A percentile compares a stretch with the other conserved stretches of the same genome.
Evolutionary conservation across 441 rosid genomes (phyloP).

Genomic region (Corymbia citriodora): DNA sequence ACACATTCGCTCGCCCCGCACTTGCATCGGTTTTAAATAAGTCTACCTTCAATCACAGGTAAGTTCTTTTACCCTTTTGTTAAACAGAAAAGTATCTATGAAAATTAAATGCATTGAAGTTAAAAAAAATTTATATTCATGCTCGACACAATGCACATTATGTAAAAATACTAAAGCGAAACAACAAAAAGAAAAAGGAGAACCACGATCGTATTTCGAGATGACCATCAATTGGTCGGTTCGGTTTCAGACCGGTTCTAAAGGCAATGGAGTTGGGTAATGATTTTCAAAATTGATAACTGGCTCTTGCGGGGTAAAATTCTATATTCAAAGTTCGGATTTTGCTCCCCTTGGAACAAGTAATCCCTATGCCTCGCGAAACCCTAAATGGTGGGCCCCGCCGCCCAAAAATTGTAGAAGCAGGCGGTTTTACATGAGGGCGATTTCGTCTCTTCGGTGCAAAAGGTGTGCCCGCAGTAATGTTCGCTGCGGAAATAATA

Average conservation of each 20-base stretch:
- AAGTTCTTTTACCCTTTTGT: too few relatives aligned
- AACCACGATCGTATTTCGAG: background rate
- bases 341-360: fast-evolving
- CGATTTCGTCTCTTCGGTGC: background rate
- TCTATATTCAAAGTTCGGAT: background rate
- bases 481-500: background rate
- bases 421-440: background rate
- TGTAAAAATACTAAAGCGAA: too few relatives aligned
- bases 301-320: fast-evolving
- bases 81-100: too few relatives aligned
- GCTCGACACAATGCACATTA: too few relatives aligned
- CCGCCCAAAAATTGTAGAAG: background rate
- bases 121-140: too few relatives aligned
- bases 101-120: too few relatives aligned
- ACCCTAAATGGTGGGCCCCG: background rate
- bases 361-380: background rate
- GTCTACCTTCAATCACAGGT: too few relatives aligned
- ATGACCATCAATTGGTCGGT: fast-evolving
- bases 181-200: background rate
- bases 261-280: background rate
- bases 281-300: background rate
- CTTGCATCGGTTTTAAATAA: too few relatives aligned
- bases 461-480: background rate
- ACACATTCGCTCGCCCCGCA: too few relatives aligned
- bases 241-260: too few relatives aligned